Evolutionary conservation across 2,329 filamentous ascomycete species (phyloP), one percentile per base, ranked within the genome.

Genomic region (Cordyceps militaris): DNA sequence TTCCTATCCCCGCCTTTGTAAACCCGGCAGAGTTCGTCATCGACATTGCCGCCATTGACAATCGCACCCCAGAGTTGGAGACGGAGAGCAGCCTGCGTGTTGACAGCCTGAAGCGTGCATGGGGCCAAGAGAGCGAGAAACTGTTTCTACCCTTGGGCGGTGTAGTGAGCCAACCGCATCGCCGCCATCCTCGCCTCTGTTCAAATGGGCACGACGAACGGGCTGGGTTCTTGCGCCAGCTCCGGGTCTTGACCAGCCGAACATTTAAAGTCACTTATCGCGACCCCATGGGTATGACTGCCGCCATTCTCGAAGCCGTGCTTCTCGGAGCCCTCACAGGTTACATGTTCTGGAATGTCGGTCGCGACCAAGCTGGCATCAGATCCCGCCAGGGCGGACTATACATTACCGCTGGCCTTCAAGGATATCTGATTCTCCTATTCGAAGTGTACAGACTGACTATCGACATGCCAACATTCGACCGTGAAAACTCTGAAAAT

Each of bases 11-110:
- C 0, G 74, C 83, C 0, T 91, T 90, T 63, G 86, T 89, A 47
- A 92, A 92, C 63, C 88, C 89, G 0, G 88, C 88, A 2, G 88
- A 92, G 63, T 87, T 86, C 65, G 70, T 91, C 51, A 86, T 92
- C 57, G 88, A 92, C 62, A 76, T 89, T 32, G 85, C 88, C 1
- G 88, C 88, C 6, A 76, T 91, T 11, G 88, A 92, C 65, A 89
- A 85, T 64, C 80, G 89, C 5, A 85, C 82, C 0, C 77, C 81
- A 0, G 85, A 88, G 63, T 73, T 86, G 4, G 88, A 92, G 65
- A 71, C 73, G 14, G 75, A 78, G 36, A 87, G 83, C 0, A 76
- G 76, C 14, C 72, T 75, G 1, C 78, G 87, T 9, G 85, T 91
- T 0, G 73, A 83, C n/a, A 67, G 70, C 9, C 73, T 92, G 23